A percentile compares a stretch with the other conserved stretches of the same genome.
Conservation (phyloP, 148 eudicot genomes). For the Pouteria glomerata region DNA sequence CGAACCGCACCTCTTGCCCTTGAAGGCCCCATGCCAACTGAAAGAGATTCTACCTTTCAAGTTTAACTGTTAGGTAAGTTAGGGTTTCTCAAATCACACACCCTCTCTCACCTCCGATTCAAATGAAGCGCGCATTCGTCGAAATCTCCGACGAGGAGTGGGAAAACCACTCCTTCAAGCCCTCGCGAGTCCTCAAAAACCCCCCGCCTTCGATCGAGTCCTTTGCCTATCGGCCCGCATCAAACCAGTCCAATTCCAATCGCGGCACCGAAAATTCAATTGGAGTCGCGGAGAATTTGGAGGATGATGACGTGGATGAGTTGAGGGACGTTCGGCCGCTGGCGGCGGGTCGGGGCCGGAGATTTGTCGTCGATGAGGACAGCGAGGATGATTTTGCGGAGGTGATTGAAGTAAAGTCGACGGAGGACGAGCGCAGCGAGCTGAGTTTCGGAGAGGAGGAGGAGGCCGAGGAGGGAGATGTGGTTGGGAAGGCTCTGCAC, state of each 20-base stretch:
- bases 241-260: not conserved
- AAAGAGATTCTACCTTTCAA: too few relatives aligned
- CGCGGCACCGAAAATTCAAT: conserved; percentile 8
- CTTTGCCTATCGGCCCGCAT: conserved; percentile 40
- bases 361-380: conserved; percentile 71
- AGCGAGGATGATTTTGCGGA: conserved; percentile 43
- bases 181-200: conserved; percentile 37
- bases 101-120: not conserved
- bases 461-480: conserved; percentile 57
- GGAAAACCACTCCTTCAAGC: conserved; percentile 50
- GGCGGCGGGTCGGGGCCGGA: conserved; percentile 29
- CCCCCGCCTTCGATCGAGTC: conserved; percentile 68
- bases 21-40: too few relatives aligned
- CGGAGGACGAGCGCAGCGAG: conserved; percentile 24
- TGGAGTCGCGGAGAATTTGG: conserved; percentile 33
- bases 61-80: not conserved
- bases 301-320: conserved; percentile 52
- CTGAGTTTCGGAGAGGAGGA: conserved; percentile 26
- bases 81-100: conserved; percentile 7
- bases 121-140: conserved; percentile 56
- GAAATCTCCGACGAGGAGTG: conserved; percentile 82
- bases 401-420: conserved; percentile 20
- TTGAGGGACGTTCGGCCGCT: conserved; percentile 7
- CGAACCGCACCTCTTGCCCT: not conserved
- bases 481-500: conserved; percentile 75